Percentiles rank a stretch among this genome's conserved stretches.
Evolutionary conservation across 371 early-diverging fungal species (phyloP).

Genomic region (Lichtheimia hyalospora): DNA sequence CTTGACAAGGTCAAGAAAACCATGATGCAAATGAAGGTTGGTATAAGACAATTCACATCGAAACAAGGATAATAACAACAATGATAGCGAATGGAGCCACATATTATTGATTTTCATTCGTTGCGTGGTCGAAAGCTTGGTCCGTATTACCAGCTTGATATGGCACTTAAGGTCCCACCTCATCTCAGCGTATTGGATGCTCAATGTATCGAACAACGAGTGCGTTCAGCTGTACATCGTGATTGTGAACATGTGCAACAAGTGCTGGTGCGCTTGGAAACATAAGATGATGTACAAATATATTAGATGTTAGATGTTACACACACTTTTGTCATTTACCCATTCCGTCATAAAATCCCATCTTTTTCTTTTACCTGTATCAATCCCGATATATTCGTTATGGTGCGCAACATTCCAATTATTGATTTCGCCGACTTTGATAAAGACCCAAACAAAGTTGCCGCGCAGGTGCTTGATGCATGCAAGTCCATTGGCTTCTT

Average conservation of each 20-base stretch:
- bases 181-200: constrained; percentile 31
- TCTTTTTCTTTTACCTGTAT: constrained; percentile 1
- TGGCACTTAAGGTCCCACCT: constrained; percentile 38
- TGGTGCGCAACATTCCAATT: constrained; percentile 14
- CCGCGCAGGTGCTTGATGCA: constrained; percentile 47
- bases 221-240: constrained; percentile 24
- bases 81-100: constrained; percentile 20
- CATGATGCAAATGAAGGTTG: constrained; percentile 26
- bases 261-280: constrained; percentile 33
- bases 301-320: neutral
- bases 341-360: neutral
- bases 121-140: constrained; percentile 48
- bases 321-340: neutral
- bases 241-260: constrained; percentile 41
- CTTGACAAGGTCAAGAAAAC: constrained; percentile 11
- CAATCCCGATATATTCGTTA: neutral
- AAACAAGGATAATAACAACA: neutral
- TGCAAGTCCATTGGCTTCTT: constrained; percentile 65
- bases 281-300: neutral
- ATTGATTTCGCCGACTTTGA: constrained; percentile 49
- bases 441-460: constrained; percentile 27
- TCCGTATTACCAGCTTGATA: constrained; percentile 42
- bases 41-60: neutral
- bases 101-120: constrained; percentile 41
- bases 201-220: constrained; percentile 27